These are phyloP conservation scores for sunflower (Helianthus annuus) DNA, from an alignment of 129 eudicot species.

Conservation along the genomic window DNA sequence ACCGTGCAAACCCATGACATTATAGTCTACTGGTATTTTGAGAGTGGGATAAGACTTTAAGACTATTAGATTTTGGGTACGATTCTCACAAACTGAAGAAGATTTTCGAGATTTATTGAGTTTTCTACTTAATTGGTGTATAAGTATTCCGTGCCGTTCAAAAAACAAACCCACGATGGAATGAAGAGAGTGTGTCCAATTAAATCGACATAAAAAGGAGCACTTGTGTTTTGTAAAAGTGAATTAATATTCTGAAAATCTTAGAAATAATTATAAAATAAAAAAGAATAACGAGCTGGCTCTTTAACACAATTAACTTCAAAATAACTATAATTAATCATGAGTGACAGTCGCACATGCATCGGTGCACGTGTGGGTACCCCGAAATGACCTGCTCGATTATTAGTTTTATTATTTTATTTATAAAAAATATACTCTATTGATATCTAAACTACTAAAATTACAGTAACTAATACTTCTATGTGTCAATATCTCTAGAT, in stretches of 20 bases:
- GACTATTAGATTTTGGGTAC: too few relatives aligned
- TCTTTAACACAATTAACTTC: conserved; percentile 1
- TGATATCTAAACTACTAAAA: background rate
- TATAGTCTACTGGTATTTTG: too few relatives aligned
- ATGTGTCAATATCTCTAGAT: too few relatives aligned
- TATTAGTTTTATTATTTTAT: conserved; percentile 20
- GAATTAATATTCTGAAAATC: background rate
- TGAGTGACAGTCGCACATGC: conserved; percentile 47
- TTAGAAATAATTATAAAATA: background rate
- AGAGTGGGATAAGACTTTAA: background rate
- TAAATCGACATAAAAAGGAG: too few relatives aligned
- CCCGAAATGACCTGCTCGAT: conserved; percentile 41
- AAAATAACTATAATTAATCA: conserved; percentile 23
- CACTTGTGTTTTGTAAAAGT: background rate
- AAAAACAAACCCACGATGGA: too few relatives aligned
- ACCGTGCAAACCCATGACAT: too few relatives aligned
- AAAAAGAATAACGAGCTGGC: conserved; percentile 25
- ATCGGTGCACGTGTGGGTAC: conserved; percentile 60
- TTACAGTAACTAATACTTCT: background rate
- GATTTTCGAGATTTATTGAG: too few relatives aligned
- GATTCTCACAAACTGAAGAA: too few relatives aligned
- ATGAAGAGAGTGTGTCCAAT: background rate
- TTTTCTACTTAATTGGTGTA: too few relatives aligned
- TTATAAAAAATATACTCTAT: conserved; percentile 8
- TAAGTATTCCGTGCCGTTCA: too few relatives aligned